Evolutionary conservation across 108 stramenopile species (phyloP), one percentile per base, ranked within the genome.

Genomic region (Bacterosira constricta): DNA sequence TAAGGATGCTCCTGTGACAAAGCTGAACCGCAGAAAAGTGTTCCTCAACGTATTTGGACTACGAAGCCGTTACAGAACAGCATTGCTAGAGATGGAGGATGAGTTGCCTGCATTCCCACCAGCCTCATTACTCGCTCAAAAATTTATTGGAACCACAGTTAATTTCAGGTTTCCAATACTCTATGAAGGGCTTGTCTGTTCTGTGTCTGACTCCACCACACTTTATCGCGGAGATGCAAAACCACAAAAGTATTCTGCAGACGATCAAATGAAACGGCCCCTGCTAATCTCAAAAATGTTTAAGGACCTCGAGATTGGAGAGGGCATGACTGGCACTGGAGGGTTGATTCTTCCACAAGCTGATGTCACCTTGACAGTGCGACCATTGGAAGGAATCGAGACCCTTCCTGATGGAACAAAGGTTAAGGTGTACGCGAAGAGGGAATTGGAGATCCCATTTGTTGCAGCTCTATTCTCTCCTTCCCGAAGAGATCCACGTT

Each of bases 171-270:
- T 88, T 70, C 94, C 94, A 0, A 73, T 83, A 54, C 75, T 90
- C n/a, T 74, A 85, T 15, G 94, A 95, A 68, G 94, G 84, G 25
- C 80, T 91, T 37, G 91, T 95, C 12, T 92, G 91, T 32, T 87
- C 94, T 20, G 81, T 95, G 25, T 84, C 88, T 6, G 84, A 92
- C 63, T 65, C 75, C n/a, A 53, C 59, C 27, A 56, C 66, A 0
- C 69, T 83, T 1, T 65, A 88, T 62, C 80, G 91, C 44, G 91
- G 94, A 3, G 68, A 75, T 21, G 57, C 75, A 3, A 60, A 66
- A 30, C 58, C 71, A 18, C 63, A 47, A n/a, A 56, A 65, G 44
- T 52, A 49, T 23, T 66, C 77, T 32, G 66, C 75, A n/a, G 75
- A 83, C 4, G 64, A 34, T n/a, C 30, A 35, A 42, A 62, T 47